phyloP scores from a whole-genome alignment of 345 rosid genomes.

The Raphanus sativus region DNA sequence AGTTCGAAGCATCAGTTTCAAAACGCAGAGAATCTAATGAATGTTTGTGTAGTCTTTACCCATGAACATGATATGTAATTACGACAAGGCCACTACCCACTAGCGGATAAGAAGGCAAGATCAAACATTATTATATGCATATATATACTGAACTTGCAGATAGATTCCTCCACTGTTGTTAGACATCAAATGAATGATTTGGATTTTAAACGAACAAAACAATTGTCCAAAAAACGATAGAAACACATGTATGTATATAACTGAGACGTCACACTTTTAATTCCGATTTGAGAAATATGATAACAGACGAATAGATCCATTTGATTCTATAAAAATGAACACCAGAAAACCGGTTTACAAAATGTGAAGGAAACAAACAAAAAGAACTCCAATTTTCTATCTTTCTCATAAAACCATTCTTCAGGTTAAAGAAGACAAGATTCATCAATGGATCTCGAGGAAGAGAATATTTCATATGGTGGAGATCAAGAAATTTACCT shows the following conservation, averaged over 20 bases:
- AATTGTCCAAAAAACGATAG: too few species aligned
- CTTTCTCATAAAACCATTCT: slow-evolving; percentile 14
- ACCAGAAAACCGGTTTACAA: not conserved
- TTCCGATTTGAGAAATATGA: not conserved
- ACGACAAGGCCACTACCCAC: not conserved
- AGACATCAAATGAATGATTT: too few species aligned
- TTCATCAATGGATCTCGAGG: not conserved
- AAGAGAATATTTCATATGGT: not conserved
- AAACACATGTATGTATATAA: too few species aligned
- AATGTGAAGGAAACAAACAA: not conserved
- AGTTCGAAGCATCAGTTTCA: not conserved
- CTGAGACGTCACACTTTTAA: too few species aligned
- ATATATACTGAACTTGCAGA: not conserved
- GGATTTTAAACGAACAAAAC: not conserved
- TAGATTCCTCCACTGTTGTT: too few species aligned
- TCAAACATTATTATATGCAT: not conserved
- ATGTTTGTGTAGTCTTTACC: not conserved
- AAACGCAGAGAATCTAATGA: not conserved
- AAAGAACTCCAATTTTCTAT: not conserved
- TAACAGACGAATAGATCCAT: not conserved
- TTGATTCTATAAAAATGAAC: not conserved
- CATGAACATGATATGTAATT: not conserved
- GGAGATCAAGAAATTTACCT: slow-evolving; percentile 9
- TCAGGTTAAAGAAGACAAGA: not conserved
- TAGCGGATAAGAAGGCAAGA: not conserved